A percentile compares a stretch with the other conserved stretches of the same genome.
Evolutionary conservation across 805 yeast species (phyloP).

Genomic region (Pichia scutulata): DNA sequence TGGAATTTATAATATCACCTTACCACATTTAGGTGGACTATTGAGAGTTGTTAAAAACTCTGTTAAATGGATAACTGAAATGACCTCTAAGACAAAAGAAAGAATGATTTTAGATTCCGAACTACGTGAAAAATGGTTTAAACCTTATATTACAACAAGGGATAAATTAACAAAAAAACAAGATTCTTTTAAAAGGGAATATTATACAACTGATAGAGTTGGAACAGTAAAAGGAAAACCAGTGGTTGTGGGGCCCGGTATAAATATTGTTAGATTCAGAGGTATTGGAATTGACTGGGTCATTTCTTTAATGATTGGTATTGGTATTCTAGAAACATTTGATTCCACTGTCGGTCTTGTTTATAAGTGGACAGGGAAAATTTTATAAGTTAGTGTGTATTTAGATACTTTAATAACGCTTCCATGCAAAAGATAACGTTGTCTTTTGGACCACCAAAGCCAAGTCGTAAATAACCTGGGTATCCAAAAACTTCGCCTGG

Average conservation of each 20-base stretch:
- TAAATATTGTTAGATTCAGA: constrained; percentile 6
- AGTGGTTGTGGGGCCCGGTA: constrained; percentile 1
- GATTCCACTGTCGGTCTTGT: constrained; percentile 4
- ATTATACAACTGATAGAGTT: constrained; percentile 5
- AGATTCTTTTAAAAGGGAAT: not conserved
- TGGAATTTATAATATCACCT: constrained; percentile 3
- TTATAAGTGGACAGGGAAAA: constrained; percentile 7
- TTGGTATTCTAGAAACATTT: constrained; percentile 2
- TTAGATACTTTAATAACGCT: constrained; percentile 19
- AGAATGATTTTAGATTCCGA: constrained; percentile 1
- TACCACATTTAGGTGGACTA: constrained; percentile 11
- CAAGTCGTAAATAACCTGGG: not conserved
- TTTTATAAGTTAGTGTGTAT: constrained; percentile 24
- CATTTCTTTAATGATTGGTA: constrained; percentile 4
- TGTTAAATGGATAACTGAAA: constrained; percentile 2
- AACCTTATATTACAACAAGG: not conserved
- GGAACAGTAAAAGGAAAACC: not conserved
- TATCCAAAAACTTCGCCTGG: too few relatives aligned
- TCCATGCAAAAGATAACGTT: too few relatives aligned
- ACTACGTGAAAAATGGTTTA: constrained; percentile 3
- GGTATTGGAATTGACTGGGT: constrained; percentile 9
- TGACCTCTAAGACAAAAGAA: not conserved
- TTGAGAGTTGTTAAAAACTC: constrained; percentile 5
- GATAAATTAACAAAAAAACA: not conserved
- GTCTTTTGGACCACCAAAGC: not conserved